These are phyloP conservation scores for Hypoxylon sp. DNA, from an alignment of 2,329 filamentous ascomycete species.

Conservation along the genomic window DNA sequence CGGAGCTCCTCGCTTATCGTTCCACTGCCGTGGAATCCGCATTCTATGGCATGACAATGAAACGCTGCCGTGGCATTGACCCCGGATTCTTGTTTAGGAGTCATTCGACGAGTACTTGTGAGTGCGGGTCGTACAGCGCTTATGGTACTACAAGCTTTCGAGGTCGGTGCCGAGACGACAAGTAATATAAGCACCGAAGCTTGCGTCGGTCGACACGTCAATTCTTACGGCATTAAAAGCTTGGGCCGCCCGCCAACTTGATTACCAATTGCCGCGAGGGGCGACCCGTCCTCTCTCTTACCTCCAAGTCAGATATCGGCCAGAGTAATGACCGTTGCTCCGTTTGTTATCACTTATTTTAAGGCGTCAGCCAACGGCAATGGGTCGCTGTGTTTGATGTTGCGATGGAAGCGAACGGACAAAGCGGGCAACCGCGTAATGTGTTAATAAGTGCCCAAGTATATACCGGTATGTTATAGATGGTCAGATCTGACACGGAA, in stretches of 20 bases:
- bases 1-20: constrained; percentile 27
- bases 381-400: not conserved
- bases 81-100: constrained; percentile 23
- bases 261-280: constrained; percentile 11
- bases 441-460: not conserved
- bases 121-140: constrained; percentile 20
- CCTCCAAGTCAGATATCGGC: constrained; percentile 18
- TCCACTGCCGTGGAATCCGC: constrained; percentile 21
- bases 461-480: not conserved
- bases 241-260: constrained; percentile 9
- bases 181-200: constrained; percentile 27
- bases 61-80: constrained; percentile 10
- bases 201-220: constrained; percentile 40
- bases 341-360: constrained; percentile 13
- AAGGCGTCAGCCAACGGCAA: constrained; percentile 2
- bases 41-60: constrained; percentile 36
- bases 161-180: constrained; percentile 20
- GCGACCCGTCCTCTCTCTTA: not conserved
- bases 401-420: not conserved
- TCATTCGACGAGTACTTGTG: constrained; percentile 25
- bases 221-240: constrained; percentile 27
- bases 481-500: not conserved
- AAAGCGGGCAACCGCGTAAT: constrained; percentile 5
- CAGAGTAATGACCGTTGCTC: constrained; percentile 31
- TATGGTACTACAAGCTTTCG: constrained; percentile 29